Conservation (phyloP, 1,139 yeast species). For the Yamadazyma jaroonii region DNA sequence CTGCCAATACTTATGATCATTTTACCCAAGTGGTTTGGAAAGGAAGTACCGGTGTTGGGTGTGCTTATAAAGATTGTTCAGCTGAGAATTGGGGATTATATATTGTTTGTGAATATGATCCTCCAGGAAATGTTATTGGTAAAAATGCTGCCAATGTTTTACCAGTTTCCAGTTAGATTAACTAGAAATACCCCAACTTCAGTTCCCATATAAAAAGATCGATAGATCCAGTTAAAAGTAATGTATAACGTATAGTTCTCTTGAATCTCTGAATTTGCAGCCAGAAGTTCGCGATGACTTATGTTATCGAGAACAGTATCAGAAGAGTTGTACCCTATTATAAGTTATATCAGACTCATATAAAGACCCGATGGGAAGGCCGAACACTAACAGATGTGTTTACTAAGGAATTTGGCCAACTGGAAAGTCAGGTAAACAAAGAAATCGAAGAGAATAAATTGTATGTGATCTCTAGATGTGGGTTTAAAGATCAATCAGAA, state of each 20-base stretch:
- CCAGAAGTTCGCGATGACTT: constrained; percentile 6
- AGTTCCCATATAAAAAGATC: too few species aligned
- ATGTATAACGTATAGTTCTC: constrained; percentile 2
- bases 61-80: constrained; percentile 61
- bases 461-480: constrained; percentile 26
- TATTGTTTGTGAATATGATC: constrained; percentile 51
- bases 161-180: constrained; percentile 14
- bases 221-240: neutral
- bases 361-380: constrained; percentile 50
- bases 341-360: constrained; percentile 34
- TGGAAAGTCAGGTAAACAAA: constrained; percentile 17
- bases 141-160: constrained; percentile 50
- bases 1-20: constrained; percentile 52
- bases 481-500: constrained; percentile 19
- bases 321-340: constrained; percentile 49
- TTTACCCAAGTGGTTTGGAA: constrained; percentile 90
- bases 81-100: constrained; percentile 46
- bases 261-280: constrained; percentile 1
- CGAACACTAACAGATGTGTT: constrained; percentile 43
- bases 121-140: constrained; percentile 53
- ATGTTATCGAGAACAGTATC: constrained; percentile 35
- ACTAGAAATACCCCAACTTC: neutral
- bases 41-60: constrained; percentile 64
- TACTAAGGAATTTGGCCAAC: constrained; percentile 43
- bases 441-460: constrained; percentile 23